These are phyloP conservation scores for Seminavis robusta DNA, from an alignment of 108 stramenopile genomes.

Conservation along the genomic window DNA sequence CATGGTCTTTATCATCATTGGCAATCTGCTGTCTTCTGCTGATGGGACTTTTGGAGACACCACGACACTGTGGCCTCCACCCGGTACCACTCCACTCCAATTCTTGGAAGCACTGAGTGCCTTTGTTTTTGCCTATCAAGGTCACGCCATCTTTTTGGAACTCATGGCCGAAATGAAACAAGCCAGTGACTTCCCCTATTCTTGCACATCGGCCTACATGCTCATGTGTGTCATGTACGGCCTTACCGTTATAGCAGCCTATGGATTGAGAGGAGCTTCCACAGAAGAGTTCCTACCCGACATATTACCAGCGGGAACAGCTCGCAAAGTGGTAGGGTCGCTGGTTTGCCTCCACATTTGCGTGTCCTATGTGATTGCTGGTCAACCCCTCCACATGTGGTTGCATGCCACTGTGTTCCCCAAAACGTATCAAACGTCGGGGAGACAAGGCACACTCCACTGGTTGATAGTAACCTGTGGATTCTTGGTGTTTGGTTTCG, in stretches of 20 bases:
- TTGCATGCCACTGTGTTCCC: background rate
- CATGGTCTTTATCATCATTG: background rate
- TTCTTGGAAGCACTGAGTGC: conserved; percentile 1
- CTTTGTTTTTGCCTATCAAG: conserved; percentile 9
- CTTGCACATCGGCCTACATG: background rate
- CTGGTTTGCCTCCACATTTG: background rate
- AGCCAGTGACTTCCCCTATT: background rate
- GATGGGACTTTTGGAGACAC: background rate
- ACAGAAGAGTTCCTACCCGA: background rate
- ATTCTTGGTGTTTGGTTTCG: conserved; percentile 3
- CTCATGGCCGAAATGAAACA: background rate
- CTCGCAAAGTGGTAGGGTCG: background rate
- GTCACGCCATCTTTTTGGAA: conserved; percentile 3
- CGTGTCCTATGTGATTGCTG: conserved; percentile 1
- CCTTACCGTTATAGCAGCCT: background rate
- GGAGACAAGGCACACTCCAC: background rate
- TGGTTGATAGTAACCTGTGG: conserved; percentile 1
- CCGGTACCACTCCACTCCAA: background rate
- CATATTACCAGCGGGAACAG: background rate
- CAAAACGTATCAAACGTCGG: background rate
- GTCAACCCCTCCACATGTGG: background rate
- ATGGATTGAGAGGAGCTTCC: background rate
- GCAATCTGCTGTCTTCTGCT: background rate
- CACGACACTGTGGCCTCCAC: background rate
- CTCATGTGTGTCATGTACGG: background rate